Evolutionary conservation across 2,329 filamentous ascomycete species (phyloP), one percentile per base, ranked within the genome.

Genomic region (Aspergillus sergii): DNA sequence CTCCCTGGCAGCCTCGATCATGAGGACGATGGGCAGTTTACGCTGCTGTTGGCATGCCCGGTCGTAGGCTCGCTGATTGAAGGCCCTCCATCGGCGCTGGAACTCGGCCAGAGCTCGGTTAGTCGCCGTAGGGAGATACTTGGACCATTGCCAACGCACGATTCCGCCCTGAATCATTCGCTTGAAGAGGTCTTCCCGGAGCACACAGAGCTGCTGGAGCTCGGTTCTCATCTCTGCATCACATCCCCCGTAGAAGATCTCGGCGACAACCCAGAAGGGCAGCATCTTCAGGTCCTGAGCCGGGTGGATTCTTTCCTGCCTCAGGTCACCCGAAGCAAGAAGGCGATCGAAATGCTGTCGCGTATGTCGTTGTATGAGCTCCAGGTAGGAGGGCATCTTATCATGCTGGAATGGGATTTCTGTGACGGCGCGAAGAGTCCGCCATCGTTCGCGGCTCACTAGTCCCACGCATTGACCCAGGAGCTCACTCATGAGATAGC

Each of bases 401-500:
- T n/a, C 21, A 34, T 34, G 32, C 32, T 34, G 41, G 45, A 66
- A 61, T 4, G 64, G 56, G 2, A 19, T 21, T 34, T 57, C 62
- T 11, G n/a, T 56, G 26, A 62, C 57, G 8, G n/a, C 32, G 2
- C 59, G 62, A 8, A 66, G 12, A 14, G 6, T 14, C 28, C n/a
- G 21, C 64, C 64, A 66, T 26, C 72, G 59, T 3, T 65, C 28
- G 1, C 68, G 64, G 48, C 73, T 81, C 59, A 82, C 68, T 1
- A 83, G 69, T 0, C 81, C 81, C 0, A 84, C 61, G 63, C 81
- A 83, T 53, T 75, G 61, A 0, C 82, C 81, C 0, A 84, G 73
- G 0, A 84, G 69, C 46, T 79, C 64, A 46, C 75, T 66, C 69
- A 83, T 67, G 1, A 78, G 60, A 9, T 69, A 80, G 1, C 81